phyloP scores from a whole-genome alignment of 2,329 filamentous ascomycete species.

The Aquanectria penicillioides region DNA sequence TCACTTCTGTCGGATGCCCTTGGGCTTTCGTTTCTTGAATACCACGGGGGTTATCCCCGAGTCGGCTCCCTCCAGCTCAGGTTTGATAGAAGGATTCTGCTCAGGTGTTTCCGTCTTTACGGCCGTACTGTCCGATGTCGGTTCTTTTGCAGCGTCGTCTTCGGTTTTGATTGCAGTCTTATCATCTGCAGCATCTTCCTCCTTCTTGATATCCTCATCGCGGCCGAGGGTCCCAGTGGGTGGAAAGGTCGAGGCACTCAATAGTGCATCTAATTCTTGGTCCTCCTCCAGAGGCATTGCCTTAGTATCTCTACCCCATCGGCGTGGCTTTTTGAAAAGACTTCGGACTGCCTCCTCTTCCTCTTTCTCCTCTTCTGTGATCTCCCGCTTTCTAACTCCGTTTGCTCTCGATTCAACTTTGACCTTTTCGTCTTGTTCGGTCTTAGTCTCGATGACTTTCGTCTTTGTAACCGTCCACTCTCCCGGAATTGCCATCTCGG shows the following conservation, averaged over 20 bases:
- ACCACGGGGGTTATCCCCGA: conserved; percentile 61
- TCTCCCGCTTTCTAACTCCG: conserved; percentile 71
- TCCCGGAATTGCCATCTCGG: conserved; percentile 86
- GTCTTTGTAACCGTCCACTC: conserved; percentile 84
- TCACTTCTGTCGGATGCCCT: conserved; percentile 70
- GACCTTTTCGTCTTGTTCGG: conserved; percentile 50
- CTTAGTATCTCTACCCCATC: conserved; percentile 65
- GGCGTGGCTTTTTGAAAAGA: conserved; percentile 67
- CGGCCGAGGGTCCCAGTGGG: conserved; percentile 39
- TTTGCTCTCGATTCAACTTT: conserved; percentile 60
- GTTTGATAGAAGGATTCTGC: conserved; percentile 39
- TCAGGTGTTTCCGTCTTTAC: conserved; percentile 55
- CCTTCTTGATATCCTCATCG: conserved; percentile 26
- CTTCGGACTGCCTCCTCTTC: conserved; percentile 67
- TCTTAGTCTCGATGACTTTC: conserved; percentile 61
- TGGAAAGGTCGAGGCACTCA: conserved; percentile 51
- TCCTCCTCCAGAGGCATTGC: conserved; percentile 58
- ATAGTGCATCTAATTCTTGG: conserved; percentile 70
- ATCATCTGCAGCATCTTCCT: conserved; percentile 36
- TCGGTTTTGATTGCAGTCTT: conserved; percentile 46
- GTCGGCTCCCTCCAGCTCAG: conserved; percentile 40
- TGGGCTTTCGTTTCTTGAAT: conserved; percentile 84
- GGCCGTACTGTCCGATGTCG: conserved; percentile 13
- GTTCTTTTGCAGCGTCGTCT: conserved; percentile 15
- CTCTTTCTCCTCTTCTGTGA: conserved; percentile 68